Evolutionary conservation across 371 early-diverging fungal genomes (phyloP).

Genomic region (Quaeritorhiza haematococci): DNA sequence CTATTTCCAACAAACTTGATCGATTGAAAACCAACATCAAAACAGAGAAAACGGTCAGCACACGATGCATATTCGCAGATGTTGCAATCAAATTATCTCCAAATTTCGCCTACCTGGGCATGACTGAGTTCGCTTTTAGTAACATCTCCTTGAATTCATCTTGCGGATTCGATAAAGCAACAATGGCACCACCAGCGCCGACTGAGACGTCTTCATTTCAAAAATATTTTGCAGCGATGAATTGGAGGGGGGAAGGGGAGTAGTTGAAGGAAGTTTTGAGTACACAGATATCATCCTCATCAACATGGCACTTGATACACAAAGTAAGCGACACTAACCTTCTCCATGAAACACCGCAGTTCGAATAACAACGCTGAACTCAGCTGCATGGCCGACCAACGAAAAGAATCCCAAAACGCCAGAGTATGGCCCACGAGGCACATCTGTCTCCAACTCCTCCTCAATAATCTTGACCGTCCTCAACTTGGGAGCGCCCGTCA

Average conservation of each 20-base stretch:
- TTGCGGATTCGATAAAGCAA: slow-evolving; percentile 72
- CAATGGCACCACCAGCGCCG: slow-evolving; percentile 94
- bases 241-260: too few relatives aligned
- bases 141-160: slow-evolving; percentile 82
- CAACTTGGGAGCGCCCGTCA: slow-evolving; percentile 96
- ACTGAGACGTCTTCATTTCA: slow-evolving; percentile 56
- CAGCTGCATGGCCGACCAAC: slow-evolving; percentile 49
- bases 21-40: too few relatives aligned
- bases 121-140: slow-evolving; percentile 37
- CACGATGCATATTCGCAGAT: too few relatives aligned
- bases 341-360: slow-evolving; percentile 56
- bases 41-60: too few relatives aligned
- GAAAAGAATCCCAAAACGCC: slow-evolving; percentile 90
- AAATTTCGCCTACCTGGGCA: slow-evolving; percentile 33
- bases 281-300: too few relatives aligned
- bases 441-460: slow-evolving; percentile 54
- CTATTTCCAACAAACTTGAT: too few relatives aligned
- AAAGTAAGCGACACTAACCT: too few relatives aligned
- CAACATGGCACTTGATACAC: too few relatives aligned
- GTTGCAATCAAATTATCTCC: too few relatives aligned
- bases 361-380: slow-evolving; percentile 81
- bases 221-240: too few relatives aligned
- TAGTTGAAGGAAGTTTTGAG: too few relatives aligned
- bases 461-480: slow-evolving; percentile 80
- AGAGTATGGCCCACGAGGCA: slow-evolving; percentile 83